Percentiles rank a stretch among this genome's conserved stretches.
Evolutionary conservation across 1,284 basidiomycete species (phyloP).

Genomic region (Stereum hirsutum): DNA sequence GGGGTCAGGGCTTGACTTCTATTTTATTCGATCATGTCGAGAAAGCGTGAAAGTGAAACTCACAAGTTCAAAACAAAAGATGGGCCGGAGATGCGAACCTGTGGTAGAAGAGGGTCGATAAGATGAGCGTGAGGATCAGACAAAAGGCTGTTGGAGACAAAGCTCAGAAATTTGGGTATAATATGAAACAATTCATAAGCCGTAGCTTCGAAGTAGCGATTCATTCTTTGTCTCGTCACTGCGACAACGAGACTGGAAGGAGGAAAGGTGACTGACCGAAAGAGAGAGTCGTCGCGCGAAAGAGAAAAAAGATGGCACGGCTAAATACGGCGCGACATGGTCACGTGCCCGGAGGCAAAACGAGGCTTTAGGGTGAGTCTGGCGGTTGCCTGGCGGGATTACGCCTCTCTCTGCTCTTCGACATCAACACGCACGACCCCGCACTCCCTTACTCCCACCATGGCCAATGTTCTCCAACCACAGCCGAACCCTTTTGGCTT

Average conservation of each 20-base stretch:
- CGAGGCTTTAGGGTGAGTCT: slow-evolving; percentile 5
- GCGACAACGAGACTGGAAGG: slow-evolving; percentile 1
- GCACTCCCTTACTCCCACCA: slow-evolving; percentile 23
- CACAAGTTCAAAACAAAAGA: too few species aligned
- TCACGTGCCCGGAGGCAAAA: slow-evolving; percentile 1
- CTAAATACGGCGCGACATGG: background rate
- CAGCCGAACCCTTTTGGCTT: slow-evolving; percentile 60
- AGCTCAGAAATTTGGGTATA: slow-evolving; percentile 16
- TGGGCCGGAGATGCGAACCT: too few species aligned
- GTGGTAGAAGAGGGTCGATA: background rate
- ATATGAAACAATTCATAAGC: slow-evolving; percentile 11
- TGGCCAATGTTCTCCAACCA: slow-evolving; percentile 58
- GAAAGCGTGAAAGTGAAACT: slow-evolving; percentile 3
- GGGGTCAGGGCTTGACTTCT: slow-evolving; percentile 13
- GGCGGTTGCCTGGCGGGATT: background rate
- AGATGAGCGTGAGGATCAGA: background rate
- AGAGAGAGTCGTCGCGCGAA: background rate
- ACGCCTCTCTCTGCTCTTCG: background rate
- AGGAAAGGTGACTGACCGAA: slow-evolving; percentile 6
- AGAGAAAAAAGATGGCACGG: background rate
- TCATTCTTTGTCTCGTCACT: slow-evolving; percentile 10
- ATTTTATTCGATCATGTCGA: slow-evolving; percentile 12
- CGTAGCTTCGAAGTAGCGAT: slow-evolving; percentile 14
- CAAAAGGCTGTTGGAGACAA: background rate
- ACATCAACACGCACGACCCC: background rate